Base-by-base conservation (phyloP, 805 yeast species). In the Suhomyces sp. region DNA sequence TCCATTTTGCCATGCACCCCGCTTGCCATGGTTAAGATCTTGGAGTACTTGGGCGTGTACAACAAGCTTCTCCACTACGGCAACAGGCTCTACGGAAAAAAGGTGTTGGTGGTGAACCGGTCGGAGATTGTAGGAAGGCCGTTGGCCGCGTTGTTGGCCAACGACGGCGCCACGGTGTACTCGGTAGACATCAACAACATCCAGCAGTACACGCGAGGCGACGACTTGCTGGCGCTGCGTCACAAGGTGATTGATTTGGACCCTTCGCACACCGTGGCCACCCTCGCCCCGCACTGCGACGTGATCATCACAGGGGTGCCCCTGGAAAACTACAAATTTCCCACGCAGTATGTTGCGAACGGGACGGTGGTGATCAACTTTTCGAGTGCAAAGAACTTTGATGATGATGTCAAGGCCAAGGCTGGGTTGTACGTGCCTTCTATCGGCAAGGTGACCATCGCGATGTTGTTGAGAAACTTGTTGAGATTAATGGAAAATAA, bases 111-210 rank as follows among this genome's bases (percentile, higher is more conserved):
- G 45, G 92, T 94, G 49, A 94, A 94, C 72, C 80, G 99, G 64
- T 88, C 96, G 10, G 99, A 94, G 71, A 93, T 94, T 64, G 99
- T 94, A 22, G 99, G 99, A 10, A 83, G 99, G 61, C 99, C 99
- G 0, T 75, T 94, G 54, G 98, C 98, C 33, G 98, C 99, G 0
- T 71, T 94, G 36, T 76, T 94, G 57, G 98, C 99, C 17, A 94
- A 94, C 65, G 99, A 94, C 66, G 99, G 99, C 57, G 99, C 99
- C 22, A 87, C 86, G 1, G 98, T 94, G 2, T 94, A 88, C 68
- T 92, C 98, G 1, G 93, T 85, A 2, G 98, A 94, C 66, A 73
- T 94, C 48, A 85, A 87, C 62, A 88, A 90, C 61, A 84, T 91
- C 57, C 98, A 94, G 70, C 84, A 85, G 67, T 94, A 89, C 72